Conservation (phyloP, 2,329 filamentous ascomycete genomes). For the Acephala macrosclerotiorum region DNA sequence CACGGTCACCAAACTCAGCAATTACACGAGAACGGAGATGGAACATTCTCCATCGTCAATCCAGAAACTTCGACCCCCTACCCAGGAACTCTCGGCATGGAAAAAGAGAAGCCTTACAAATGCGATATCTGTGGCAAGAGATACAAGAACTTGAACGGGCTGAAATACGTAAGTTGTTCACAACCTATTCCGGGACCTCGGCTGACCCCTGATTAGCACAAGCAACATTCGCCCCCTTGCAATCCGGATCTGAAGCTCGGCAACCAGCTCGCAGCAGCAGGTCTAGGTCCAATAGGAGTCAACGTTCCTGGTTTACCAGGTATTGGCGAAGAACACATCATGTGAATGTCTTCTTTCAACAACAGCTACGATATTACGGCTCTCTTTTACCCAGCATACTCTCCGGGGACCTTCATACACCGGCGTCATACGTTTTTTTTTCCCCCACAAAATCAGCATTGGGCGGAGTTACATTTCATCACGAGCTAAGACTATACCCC, state of each 20-base stretch:
- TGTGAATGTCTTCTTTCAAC: constrained; percentile 32
- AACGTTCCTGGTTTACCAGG: constrained; percentile 56
- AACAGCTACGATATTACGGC: constrained; percentile 24
- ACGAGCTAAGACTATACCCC: constrained; percentile 42
- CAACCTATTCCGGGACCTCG: constrained; percentile 11
- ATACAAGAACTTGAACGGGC: constrained; percentile 98
- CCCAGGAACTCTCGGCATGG: constrained; percentile 97
- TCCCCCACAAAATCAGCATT: constrained; percentile 37
- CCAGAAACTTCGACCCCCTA: constrained; percentile 94
- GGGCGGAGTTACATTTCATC: constrained; percentile 37
- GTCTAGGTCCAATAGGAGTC: constrained; percentile 40
- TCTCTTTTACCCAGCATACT: constrained; percentile 21
- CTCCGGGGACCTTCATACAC: constrained; percentile 21
- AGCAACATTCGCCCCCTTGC: constrained; percentile 85
- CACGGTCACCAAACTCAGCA: constrained; percentile 98
- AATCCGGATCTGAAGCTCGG: constrained; percentile 77
- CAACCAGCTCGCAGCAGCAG: constrained; percentile 43
- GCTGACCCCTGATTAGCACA: constrained; percentile 61
- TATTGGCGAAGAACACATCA: constrained; percentile 60
- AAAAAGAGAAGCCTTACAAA: constrained; percentile 98
- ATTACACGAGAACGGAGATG: constrained; percentile 94
- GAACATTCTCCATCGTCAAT: constrained; percentile 97
- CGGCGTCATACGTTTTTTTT: constrained; percentile 31
- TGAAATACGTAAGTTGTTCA: constrained; percentile 79
- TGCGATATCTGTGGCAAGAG: constrained; percentile 97